A percentile compares a stretch with the other conserved stretches of the same genome.
Evolutionary conservation across 2,329 filamentous ascomycete species (phyloP).

Genomic region (Lachnum nothofagi): DNA sequence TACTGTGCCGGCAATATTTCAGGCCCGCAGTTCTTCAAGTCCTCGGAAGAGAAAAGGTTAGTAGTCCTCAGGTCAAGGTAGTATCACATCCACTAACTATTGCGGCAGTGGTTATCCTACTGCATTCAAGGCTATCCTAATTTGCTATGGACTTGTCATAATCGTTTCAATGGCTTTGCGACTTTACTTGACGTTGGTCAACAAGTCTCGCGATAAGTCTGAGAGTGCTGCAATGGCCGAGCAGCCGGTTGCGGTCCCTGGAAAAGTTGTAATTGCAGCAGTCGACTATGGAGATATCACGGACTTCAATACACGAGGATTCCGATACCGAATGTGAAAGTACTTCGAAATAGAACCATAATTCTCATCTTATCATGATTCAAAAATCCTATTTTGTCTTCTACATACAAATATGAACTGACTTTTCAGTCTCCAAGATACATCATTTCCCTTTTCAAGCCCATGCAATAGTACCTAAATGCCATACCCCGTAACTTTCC

Average conservation of each 20-base stretch:
- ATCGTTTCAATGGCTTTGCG: slow-evolving; percentile 20
- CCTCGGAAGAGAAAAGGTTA: slow-evolving; percentile 12
- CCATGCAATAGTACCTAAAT: too few relatives aligned
- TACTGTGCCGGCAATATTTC: slow-evolving; percentile 30
- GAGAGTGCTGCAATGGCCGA: slow-evolving; percentile 33
- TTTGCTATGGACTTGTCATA: slow-evolving; percentile 22
- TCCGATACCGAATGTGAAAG: slow-evolving; percentile 52
- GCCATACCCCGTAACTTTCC: too few relatives aligned
- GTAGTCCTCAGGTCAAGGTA: not conserved
- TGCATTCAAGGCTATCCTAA: slow-evolving; percentile 27
- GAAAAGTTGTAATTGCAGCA: slow-evolving; percentile 36
- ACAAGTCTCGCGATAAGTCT: slow-evolving; percentile 38
- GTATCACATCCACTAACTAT: slow-evolving; percentile 1
- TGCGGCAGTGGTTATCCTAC: slow-evolving; percentile 23
- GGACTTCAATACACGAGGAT: slow-evolving; percentile 55
- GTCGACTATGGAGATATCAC: slow-evolving; percentile 54
- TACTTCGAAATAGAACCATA: too few relatives aligned
- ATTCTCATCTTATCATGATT: too few relatives aligned
- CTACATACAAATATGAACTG: too few relatives aligned
- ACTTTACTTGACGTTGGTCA: slow-evolving; percentile 22
- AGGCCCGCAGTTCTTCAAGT: slow-evolving; percentile 22
- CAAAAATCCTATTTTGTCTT: too few relatives aligned
- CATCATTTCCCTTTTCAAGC: too few relatives aligned
- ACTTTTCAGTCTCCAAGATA: too few relatives aligned
- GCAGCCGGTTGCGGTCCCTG: slow-evolving; percentile 32